A percentile compares a stretch with the other conserved stretches of the same genome.
Conservation (phyloP, 2,329 filamentous ascomycete genomes). For the Lasiodiplodia hormozganensis region DNA sequence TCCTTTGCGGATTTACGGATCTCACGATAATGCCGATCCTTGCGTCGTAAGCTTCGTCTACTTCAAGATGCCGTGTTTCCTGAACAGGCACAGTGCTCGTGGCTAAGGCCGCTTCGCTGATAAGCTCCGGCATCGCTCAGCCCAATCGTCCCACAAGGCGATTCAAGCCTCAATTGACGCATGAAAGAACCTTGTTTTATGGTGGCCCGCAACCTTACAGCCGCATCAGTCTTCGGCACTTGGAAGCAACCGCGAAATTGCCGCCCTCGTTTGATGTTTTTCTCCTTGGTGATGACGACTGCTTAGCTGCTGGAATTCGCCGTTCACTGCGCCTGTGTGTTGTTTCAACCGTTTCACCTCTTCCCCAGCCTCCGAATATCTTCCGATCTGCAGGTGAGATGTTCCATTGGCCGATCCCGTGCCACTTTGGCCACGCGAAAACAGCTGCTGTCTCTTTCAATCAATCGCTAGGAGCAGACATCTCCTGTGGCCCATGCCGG, state of each 20-base stretch:
- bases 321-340: neutral
- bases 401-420: slow-evolving; percentile 5
- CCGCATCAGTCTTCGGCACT: neutral
- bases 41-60: slow-evolving; percentile 26
- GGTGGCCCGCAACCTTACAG: neutral
- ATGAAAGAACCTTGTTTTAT: slow-evolving; percentile 17
- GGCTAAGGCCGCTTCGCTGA: neutral
- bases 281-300: neutral
- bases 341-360: slow-evolving; percentile 8
- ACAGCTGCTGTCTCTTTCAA: neutral
- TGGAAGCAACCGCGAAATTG: neutral
- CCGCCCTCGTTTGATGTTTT: neutral
- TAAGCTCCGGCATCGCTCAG: slow-evolving; percentile 8
- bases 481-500: neutral
- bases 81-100: slow-evolving; percentile 1
- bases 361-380: neutral
- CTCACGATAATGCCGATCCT: slow-evolving; percentile 11
- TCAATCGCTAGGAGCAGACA: neutral
- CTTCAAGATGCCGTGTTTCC: neutral
- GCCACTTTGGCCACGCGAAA: slow-evolving; percentile 7
- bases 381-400: slow-evolving; percentile 14
- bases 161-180: neutral
- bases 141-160: neutral
- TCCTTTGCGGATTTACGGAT: neutral
- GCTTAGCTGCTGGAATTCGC: neutral